Conservation (phyloP, 2,329 filamentous ascomycete species). For the Trichoderma breve region DNA sequence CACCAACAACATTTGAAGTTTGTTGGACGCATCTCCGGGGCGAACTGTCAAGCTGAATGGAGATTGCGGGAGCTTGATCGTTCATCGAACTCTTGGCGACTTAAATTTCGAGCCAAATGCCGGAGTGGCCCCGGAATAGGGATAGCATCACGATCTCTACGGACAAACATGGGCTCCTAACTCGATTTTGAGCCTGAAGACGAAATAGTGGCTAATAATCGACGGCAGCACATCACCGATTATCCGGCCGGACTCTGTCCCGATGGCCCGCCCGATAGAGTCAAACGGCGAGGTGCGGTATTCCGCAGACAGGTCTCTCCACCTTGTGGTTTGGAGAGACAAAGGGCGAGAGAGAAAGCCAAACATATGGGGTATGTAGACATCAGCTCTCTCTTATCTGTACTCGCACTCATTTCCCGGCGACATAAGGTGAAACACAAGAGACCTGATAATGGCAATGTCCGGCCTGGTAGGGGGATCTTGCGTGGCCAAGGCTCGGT, state of each 20-base stretch:
- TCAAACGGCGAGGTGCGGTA: neutral
- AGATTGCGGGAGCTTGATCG: neutral
- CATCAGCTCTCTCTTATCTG: neutral
- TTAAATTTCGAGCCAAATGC: constrained; percentile 8
- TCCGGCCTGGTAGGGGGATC: neutral
- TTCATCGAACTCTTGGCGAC: constrained; percentile 9
- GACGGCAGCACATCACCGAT: neutral
- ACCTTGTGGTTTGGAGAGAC: neutral
- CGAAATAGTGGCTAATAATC: neutral
- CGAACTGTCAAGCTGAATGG: neutral
- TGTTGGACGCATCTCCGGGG: neutral
- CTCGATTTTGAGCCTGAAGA: neutral
- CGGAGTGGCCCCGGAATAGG: constrained; percentile 7
- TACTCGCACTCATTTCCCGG: neutral
- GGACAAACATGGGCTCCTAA: neutral
- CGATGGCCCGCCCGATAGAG: constrained; percentile 6
- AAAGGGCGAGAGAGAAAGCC: neutral
- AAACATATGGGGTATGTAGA: neutral
- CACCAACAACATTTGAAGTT: neutral
- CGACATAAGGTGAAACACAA: neutral
- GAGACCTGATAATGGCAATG: neutral
- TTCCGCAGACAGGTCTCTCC: neutral
- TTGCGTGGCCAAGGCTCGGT: neutral
- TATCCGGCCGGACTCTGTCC: constrained; percentile 4
- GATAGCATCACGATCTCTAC: constrained; percentile 13